Conservation (phyloP, 2,329 filamentous ascomycete genomes). For the Pseudogymnoascus verrucosus region DNA sequence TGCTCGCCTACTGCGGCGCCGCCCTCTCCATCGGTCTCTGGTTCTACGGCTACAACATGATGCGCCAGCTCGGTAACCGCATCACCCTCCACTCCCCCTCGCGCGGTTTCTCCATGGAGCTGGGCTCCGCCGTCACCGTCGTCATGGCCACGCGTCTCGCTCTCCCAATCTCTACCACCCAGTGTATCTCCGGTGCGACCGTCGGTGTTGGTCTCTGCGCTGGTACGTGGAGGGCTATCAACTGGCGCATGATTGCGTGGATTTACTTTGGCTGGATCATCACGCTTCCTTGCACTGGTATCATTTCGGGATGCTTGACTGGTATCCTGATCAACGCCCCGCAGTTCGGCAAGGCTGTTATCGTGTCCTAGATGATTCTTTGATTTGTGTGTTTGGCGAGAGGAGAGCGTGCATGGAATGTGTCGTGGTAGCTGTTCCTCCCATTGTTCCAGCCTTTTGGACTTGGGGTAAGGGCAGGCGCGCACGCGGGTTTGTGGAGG, state of each 20-base stretch:
- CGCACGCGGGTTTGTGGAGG: not conserved
- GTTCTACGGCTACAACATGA: constrained; percentile 54
- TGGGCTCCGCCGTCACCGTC: constrained; percentile 54
- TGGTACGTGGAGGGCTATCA: constrained; percentile 36
- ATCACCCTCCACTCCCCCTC: constrained; percentile 55
- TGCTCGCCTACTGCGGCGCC: constrained; percentile 36
- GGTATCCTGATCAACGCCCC: constrained; percentile 56
- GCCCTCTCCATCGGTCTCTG: constrained; percentile 44
- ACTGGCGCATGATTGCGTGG: constrained; percentile 55
- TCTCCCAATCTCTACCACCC: constrained; percentile 50
- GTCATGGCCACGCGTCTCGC: constrained; percentile 55
- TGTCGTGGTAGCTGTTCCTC: not conserved
- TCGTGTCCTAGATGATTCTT: not conserved
- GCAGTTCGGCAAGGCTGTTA: constrained; percentile 29
- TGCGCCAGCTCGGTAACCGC: constrained; percentile 54
- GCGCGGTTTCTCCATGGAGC: constrained; percentile 52
- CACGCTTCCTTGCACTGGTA: constrained; percentile 48
- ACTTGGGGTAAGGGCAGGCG: not conserved
- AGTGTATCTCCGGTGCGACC: not conserved
- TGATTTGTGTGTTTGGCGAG: not conserved
- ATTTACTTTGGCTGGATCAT: constrained; percentile 54
- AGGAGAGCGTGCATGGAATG: not conserved
- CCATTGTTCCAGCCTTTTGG: not conserved
- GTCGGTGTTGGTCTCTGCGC: constrained; percentile 5
- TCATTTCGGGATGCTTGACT: constrained; percentile 53